Base-by-base conservation (phyloP, 352 stramenopile genomes). In the Saprolegnia parasitica region DNA sequence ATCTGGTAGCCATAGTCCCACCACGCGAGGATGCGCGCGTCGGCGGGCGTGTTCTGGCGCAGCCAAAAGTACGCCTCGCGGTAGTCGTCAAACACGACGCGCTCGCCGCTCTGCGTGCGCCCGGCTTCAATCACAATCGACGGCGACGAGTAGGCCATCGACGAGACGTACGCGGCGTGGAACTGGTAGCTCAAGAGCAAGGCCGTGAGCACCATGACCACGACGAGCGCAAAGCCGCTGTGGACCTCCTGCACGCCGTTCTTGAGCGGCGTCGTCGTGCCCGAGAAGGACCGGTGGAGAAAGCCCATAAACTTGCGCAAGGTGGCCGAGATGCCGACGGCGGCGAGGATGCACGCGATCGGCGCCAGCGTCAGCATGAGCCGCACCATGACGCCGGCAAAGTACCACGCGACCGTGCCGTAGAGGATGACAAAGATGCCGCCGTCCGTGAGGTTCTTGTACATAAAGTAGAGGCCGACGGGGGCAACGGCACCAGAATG, bases 81-180 rank as follows among this genome's bases (percentile, higher is more conserved):
- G 82, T 98, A 99, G 78, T 99, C 97, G 75, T 99, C 96, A 47
- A 96, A 95, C 68, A 96, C 93, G 39, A 97, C 80, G 50, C 87
- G 84, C 72, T 85, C 76, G 29, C 91, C 91, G 40, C 86, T 78
- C 5, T 79, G 76, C 37, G 76, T 87, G 49, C 84, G 82, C 13
- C 83, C 84, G 8, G 83, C 83, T 74, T 96, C 89, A 68, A 97
- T 96, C 67, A 97, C 90, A 71, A 97, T 97, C 63, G 87, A 96
- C 52, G 91, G 90, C 46, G 85, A 96, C 57, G 88, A 96, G 76
- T 97, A 97, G 24, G 89, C 90, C 75, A 96, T 93, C 0, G 83
- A 93, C 46, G 86, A 90, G 61, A 97, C 90, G 71, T 95, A 97
- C 23, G 83, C 86, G 26, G 87, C 85, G 76, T 98, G 91, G 72